Evolutionary conservation across 345 rosid genomes (phyloP).

Genomic region (Linum lewisii): DNA sequence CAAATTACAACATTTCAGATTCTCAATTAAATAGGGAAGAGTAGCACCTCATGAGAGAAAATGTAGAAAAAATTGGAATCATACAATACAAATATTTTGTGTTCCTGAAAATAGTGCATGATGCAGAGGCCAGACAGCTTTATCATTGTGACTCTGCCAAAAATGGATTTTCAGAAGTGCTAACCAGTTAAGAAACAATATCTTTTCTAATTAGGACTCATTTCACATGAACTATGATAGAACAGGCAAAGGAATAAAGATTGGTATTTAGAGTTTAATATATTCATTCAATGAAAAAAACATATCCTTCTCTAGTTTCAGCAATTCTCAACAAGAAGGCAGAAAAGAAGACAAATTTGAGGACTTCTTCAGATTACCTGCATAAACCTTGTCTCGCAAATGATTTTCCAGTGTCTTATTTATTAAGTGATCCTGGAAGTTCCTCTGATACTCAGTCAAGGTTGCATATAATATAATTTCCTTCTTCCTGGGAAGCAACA

Average conservation of each 20-base stretch:
- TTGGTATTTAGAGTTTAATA: no score
- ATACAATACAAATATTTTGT: no score
- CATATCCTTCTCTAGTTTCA: no score
- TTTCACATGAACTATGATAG: background rate
- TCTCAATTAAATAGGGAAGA: background rate
- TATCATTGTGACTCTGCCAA: no score
- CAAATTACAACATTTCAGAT: conserved; percentile 13
- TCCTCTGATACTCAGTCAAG: conserved; percentile 71
- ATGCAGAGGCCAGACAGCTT: no score
- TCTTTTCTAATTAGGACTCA: background rate
- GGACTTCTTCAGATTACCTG: conserved; percentile 29
- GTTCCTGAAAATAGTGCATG: no score
- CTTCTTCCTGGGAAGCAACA: conserved; percentile 76
- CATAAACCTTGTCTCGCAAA: conserved; percentile 31
- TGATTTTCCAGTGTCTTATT: conserved; percentile 58
- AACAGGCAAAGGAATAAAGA: background rate
- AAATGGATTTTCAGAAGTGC: no score
- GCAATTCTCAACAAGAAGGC: background rate
- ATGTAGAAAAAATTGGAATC: no score
- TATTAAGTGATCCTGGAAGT: conserved; percentile 79
- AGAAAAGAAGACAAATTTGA: no score
- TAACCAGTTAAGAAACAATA: background rate
- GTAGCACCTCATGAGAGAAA: background rate
- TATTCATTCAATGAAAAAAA: no score
- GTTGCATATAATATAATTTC: conserved; percentile 90